Evolutionary conservation across 805 yeast species (phyloP).

Genomic region (Sporopachydermia lactativora): DNA sequence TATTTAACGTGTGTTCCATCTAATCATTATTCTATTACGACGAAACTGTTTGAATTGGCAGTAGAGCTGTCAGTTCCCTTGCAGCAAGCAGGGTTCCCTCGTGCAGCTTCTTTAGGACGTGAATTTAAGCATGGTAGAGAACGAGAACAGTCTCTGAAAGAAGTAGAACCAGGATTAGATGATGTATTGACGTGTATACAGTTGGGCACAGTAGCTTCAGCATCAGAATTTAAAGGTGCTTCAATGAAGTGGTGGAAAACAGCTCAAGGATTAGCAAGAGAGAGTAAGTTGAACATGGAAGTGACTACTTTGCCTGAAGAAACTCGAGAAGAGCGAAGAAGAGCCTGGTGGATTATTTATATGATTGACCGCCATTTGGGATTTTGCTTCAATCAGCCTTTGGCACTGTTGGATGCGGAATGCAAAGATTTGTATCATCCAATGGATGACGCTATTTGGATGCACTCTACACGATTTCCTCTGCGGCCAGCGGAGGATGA

Average conservation of each 20-base stretch:
- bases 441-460: constrained; percentile 21
- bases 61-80: constrained; percentile 13
- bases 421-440: constrained; percentile 20
- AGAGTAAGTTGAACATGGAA: constrained; percentile 17
- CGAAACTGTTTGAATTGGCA: constrained; percentile 12
- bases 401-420: constrained; percentile 20
- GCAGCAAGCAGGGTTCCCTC: constrained; percentile 12
- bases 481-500: constrained; percentile 19
- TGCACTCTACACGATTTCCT: constrained; percentile 10
- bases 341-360: constrained; percentile 29
- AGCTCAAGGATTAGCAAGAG: constrained; percentile 18
- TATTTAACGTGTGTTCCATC: constrained; percentile 15
- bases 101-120: constrained; percentile 5
- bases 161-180: constrained; percentile 10
- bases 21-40: constrained; percentile 13
- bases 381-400: constrained; percentile 22
- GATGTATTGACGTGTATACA: constrained; percentile 19
- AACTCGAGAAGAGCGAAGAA: constrained; percentile 23
- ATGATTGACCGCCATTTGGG: constrained; percentile 25
- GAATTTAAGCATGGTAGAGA: not conserved
- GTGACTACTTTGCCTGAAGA: constrained; percentile 14
- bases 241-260: constrained; percentile 19
- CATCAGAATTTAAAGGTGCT: constrained; percentile 19
- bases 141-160: not conserved
- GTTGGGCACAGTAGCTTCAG: constrained; percentile 18